Conservation (phyloP, 768 basidiomycete genomes). For the Xerocomellus chrysenteron region DNA sequence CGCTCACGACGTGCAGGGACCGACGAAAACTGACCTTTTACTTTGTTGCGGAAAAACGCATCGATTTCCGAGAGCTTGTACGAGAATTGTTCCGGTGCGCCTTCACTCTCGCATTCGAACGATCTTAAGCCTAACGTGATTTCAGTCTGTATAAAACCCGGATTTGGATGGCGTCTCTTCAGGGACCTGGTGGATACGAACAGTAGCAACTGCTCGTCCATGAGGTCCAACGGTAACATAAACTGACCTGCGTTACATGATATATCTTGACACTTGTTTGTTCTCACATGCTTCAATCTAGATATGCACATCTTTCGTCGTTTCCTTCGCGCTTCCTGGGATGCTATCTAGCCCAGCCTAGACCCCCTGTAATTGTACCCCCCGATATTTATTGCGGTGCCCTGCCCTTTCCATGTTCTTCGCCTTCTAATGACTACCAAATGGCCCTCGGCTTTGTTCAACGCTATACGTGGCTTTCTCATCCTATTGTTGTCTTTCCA, state of each 20-base stretch:
- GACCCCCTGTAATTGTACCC: constrained; percentile 30
- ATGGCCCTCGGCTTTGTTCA: not conserved
- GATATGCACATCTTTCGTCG: constrained; percentile 28
- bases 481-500: not conserved
- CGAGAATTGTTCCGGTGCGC: constrained; percentile 85
- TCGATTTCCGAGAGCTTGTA: constrained; percentile 95
- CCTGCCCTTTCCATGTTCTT: not conserved
- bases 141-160: constrained; percentile 85
- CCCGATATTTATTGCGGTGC: constrained; percentile 21
- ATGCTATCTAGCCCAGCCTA: constrained; percentile 35
- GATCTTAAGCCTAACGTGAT: not conserved
- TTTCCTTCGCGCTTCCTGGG: constrained; percentile 6
- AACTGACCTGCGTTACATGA: constrained; percentile 20
- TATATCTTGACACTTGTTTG: constrained; percentile 21
- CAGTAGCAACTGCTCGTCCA: constrained; percentile 33
- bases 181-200: constrained; percentile 46
- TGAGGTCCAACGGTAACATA: constrained; percentile 8
- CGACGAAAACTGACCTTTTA: constrained; percentile 98
- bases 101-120: not conserved
- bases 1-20: constrained; percentile 57
- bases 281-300: constrained; percentile 25
- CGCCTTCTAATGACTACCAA: not conserved
- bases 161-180: constrained; percentile 92
- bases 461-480: not conserved
- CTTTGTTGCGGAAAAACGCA: constrained; percentile 92